Evolutionary conservation across 768 basidiomycete genomes (phyloP).

Genomic region (Cantharellus cinnabarinus): DNA sequence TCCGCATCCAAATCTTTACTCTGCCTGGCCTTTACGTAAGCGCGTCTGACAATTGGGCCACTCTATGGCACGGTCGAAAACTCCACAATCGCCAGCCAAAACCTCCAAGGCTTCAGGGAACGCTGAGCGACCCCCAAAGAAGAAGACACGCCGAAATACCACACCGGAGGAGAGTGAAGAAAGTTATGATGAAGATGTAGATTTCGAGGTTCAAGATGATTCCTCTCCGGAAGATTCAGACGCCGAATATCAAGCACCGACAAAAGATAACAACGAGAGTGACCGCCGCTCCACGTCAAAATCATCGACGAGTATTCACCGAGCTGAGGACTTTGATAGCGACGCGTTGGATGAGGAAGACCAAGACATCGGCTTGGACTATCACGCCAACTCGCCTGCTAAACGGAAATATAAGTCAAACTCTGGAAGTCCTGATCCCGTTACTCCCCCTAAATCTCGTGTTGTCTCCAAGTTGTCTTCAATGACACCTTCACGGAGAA

Average conservation of each 20-base stretch:
- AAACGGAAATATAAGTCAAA: not conserved
- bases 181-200: not conserved
- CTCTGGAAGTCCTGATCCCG: not conserved
- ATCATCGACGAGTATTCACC: not conserved
- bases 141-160: too few relatives aligned
- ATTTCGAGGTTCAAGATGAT: not conserved
- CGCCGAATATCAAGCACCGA: not conserved
- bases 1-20: too few relatives aligned
- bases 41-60: too few relatives aligned
- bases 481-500: slow-evolving; percentile 5
- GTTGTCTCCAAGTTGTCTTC: not conserved
- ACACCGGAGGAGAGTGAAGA: too few relatives aligned
- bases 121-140: not conserved
- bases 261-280: not conserved
- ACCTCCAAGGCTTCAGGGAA: not conserved
- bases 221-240: not conserved
- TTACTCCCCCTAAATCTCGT: not conserved
- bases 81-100: not conserved
- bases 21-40: too few relatives aligned
- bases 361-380: not conserved
- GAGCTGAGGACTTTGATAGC: not conserved
- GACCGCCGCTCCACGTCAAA: not conserved
- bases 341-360: not conserved
- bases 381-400: not conserved
- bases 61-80: too few relatives aligned